Base-by-base conservation (phyloP, 1,284 basidiomycete genomes). In the Leccinum griseonigrum region DNA sequence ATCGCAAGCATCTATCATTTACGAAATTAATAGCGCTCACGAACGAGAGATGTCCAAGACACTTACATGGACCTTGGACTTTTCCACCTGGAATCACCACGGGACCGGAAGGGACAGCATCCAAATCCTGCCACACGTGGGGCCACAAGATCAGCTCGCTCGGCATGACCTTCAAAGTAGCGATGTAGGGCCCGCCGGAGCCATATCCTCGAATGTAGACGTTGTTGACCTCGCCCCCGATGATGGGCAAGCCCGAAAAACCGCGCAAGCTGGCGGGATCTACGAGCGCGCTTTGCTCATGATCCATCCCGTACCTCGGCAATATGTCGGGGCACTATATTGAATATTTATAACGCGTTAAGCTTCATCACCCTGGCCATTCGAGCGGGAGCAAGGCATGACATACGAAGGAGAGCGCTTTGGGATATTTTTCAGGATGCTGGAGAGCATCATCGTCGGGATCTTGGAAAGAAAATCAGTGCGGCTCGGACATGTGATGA, bases 141-240 rank as follows among this genome's bases (percentile, higher is more conserved):
- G 60, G 64, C 64, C 64, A 65, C 14, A 65, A 29, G 38, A 65
- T 60, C 18, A 66, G 50, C 32, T 66, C 64, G 54, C 58, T 63
- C 2, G 64, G 64, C 1, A 64, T 34, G 28, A 26, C 57, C 55
- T 63, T 61, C 46, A 64, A 58, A 6, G 58, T 8, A 10, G 58
- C 64, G 9, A 66, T 9, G 16, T 66, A 22, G 1, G 56, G 60
- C 4, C 60, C 60, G n/a, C 64, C 58, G 1, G 56, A 58, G 48
- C 64, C 64, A 38, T 60, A 22, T n/a, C 58, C 64, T 1, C 64
- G 57, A 31, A 65, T 40, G 40, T 63, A 58, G 43, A 65, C 64
- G 6, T 63, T 55, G 58, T 66, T 66, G 4, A 59, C 38, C 2
- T 65, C 55, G 1, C 64, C 64, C 2, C 58, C 60, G 4, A 65